Conservation (phyloP, 352 stramenopile species). For the Thraustochytrium sp. region DNA sequence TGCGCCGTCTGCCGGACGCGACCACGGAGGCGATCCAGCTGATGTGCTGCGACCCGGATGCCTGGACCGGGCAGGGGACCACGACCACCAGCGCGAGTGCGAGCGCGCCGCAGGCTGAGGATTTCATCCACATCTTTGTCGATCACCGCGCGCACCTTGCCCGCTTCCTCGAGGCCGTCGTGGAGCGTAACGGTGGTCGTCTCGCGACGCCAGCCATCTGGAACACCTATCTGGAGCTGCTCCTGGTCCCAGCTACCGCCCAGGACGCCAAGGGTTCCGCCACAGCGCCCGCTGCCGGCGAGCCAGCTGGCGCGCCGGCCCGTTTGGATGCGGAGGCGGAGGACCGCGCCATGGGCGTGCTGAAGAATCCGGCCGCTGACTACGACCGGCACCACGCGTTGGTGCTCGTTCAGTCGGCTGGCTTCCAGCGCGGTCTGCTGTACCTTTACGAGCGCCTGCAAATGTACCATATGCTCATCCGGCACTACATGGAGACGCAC, state of each 20-base stretch:
- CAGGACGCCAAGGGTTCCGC: not conserved
- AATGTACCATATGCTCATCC: conserved; percentile 86
- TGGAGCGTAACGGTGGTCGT: conserved; percentile 1
- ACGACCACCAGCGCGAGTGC: not conserved
- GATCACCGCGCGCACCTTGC: conserved; percentile 76
- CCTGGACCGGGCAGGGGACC: not conserved
- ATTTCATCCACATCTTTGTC: conserved; percentile 85
- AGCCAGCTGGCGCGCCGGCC: too few species aligned
- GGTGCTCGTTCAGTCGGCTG: conserved; percentile 81
- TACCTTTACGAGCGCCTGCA: conserved; percentile 87
- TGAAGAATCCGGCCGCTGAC: conserved; percentile 76
- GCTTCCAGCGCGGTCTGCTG: conserved; percentile 81
- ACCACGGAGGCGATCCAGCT: conserved; percentile 80
- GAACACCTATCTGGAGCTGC: conserved; percentile 40
- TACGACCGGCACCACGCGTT: conserved; percentile 87
- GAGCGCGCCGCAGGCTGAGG: conserved; percentile 43
- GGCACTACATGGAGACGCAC: conserved; percentile 84
- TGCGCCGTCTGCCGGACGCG: conserved; percentile 71
- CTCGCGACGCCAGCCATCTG: conserved; percentile 38
- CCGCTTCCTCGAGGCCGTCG: conserved; percentile 55
- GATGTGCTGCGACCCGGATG: conserved; percentile 60
- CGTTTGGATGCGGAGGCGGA: not conserved
- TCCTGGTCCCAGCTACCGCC: not conserved
- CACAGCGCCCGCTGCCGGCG: too few species aligned
- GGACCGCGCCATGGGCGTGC: conserved; percentile 64